Conservation (phyloP, 2,329 filamentous ascomycete species). For the Fusarium brevicatenulatum region DNA sequence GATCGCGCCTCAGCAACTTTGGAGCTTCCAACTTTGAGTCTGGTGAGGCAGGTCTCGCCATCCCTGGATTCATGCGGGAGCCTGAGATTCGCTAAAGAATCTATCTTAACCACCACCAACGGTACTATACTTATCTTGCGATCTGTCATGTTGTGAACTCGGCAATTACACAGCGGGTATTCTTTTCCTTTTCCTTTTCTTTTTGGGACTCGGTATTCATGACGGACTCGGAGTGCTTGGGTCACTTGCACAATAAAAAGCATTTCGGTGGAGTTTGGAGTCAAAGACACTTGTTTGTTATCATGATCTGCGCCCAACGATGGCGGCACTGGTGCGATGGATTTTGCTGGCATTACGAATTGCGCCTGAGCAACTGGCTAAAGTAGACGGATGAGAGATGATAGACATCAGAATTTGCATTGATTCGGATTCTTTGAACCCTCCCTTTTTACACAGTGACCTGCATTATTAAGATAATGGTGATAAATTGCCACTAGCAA, state of each 20-base stretch:
- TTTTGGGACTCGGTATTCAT: not conserved
- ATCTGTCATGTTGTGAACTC: not conserved
- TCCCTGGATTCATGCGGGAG: constrained; percentile 57
- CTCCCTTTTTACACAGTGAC: not conserved
- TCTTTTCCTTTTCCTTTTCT: not conserved
- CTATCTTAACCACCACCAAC: not conserved
- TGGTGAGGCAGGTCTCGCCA: constrained; percentile 49
- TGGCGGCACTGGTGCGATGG: not conserved
- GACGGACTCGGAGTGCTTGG: not conserved
- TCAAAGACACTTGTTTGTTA: constrained; percentile 18
- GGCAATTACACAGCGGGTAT: not conserved
- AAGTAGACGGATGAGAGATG: constrained; percentile 29
- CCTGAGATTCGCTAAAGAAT: constrained; percentile 52
- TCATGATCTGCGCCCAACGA: constrained; percentile 2
- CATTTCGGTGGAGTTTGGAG: constrained; percentile 19
- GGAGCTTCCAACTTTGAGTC: constrained; percentile 46
- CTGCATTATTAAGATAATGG: not conserved
- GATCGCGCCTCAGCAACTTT: constrained; percentile 44
- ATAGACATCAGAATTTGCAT: constrained; percentile 20
- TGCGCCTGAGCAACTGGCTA: constrained; percentile 1
- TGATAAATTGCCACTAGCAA: constrained; percentile 4
- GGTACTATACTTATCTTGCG: not conserved
- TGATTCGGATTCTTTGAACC: not conserved
- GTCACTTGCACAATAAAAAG: not conserved
- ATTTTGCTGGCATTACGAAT: not conserved